Conservation (phyloP, 345 rosid genomes). For the Carallia brachiata region DNA sequence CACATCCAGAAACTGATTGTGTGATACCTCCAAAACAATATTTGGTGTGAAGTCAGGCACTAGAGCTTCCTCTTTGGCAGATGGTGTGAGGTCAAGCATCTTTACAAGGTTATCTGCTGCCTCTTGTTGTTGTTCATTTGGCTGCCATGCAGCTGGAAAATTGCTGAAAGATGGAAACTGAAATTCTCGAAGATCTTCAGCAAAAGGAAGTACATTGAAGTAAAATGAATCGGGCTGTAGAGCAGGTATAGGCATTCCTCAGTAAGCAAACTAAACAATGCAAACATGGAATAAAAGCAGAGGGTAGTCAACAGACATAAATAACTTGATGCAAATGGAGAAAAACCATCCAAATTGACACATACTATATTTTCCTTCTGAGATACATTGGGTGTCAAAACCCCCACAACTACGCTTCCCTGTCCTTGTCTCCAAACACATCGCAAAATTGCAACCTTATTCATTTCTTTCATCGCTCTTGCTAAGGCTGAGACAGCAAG, state of each 20-base stretch:
- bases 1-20: background rate
- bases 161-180: constrained; percentile 78
- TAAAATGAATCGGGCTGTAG: constrained; percentile 86
- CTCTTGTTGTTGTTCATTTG: constrained; percentile 74
- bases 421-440: constrained; percentile 97
- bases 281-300: constrained; percentile 10
- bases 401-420: constrained; percentile 68
- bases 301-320: constrained; percentile 2
- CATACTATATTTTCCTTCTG: constrained; percentile 63
- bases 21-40: constrained; percentile 73
- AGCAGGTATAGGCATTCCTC: constrained; percentile 17
- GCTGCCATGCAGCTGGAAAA: constrained; percentile 67
- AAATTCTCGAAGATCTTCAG: constrained; percentile 92
- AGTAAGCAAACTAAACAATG: constrained; percentile 10
- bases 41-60: constrained; percentile 83
- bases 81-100: constrained; percentile 82
- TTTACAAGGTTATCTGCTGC: constrained; percentile 75
- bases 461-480: constrained; percentile 79
- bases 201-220: constrained; percentile 83
- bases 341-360: constrained; percentile 10
- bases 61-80: constrained; percentile 58
- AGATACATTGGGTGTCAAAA: constrained; percentile 74
- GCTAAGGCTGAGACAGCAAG: constrained; percentile 81
- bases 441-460: constrained; percentile 76
- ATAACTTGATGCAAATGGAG: background rate